Percentiles rank a stretch among this genome's conserved stretches.
phyloP scores from a whole-genome alignment of 2,329 filamentous ascomycete genomes.

The Verticillium nubilum region DNA sequence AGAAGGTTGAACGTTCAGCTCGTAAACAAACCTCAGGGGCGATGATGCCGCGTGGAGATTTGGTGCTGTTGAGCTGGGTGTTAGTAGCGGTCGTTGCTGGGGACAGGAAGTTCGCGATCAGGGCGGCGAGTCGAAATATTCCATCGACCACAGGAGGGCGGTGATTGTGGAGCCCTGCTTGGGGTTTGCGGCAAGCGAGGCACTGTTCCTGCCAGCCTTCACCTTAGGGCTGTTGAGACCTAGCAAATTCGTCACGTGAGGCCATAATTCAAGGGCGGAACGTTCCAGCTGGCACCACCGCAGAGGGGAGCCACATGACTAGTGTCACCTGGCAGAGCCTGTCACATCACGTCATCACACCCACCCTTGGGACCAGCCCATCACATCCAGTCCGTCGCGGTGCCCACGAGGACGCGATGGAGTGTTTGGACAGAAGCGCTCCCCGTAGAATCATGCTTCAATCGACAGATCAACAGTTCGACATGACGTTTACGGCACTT shows the following conservation, averaged over 20 bases:
- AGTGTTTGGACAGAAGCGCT: background rate
- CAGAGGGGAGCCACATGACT: background rate
- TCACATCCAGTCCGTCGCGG: background rate
- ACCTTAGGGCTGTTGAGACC: conserved; percentile 1
- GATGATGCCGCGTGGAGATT: conserved; percentile 12
- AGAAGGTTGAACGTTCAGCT: conserved; percentile 9
- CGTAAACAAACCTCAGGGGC: conserved; percentile 16
- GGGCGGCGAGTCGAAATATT: conserved; percentile 14
- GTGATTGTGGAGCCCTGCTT: conserved; percentile 4
- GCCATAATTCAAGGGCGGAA: background rate
- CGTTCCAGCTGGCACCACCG: background rate
- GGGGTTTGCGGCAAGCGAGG: conserved; percentile 26
- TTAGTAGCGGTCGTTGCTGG: conserved; percentile 13
- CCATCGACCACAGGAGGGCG: conserved; percentile 16
- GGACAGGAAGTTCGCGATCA: conserved; percentile 13
- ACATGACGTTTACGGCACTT: too few species aligned
- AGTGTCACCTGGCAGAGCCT: background rate
- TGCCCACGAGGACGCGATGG: background rate
- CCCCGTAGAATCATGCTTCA: background rate
- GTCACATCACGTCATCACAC: background rate
- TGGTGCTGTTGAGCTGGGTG: conserved; percentile 13
- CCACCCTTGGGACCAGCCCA: background rate
- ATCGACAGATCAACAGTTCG: too few species aligned
- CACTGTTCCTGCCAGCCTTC: background rate
- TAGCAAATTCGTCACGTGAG: background rate